Evolutionary conservation across 2,329 filamentous ascomycete genomes (phyloP).

Genomic region (Pyrenochaeta sp.): DNA sequence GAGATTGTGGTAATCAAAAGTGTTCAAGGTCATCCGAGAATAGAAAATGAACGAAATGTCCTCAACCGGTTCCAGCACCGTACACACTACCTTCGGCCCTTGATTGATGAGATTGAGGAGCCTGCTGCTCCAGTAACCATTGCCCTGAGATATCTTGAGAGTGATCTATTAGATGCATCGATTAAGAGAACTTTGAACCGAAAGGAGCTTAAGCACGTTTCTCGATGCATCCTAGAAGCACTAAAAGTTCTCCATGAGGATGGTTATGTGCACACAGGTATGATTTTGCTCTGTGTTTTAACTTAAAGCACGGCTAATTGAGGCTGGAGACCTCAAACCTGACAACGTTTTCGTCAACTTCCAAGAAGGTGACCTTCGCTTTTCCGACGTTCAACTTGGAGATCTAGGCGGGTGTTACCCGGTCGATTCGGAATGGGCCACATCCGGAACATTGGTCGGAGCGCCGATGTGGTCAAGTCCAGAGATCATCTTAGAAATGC

Average conservation of each 20-base stretch:
- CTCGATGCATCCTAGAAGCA: conserved; percentile 23
- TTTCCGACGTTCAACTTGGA: conserved; percentile 45
- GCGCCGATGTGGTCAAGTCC: conserved; percentile 50
- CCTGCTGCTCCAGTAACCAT: conserved; percentile 26
- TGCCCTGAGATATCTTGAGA: conserved; percentile 29
- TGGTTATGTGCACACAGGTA: conserved; percentile 32
- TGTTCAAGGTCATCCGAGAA: conserved; percentile 22
- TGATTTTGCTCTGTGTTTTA: neutral
- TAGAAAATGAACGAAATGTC: conserved; percentile 37
- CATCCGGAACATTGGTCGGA: conserved; percentile 40
- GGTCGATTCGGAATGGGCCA: conserved; percentile 26
- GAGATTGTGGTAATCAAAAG: conserved; percentile 33
- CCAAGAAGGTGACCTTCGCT: conserved; percentile 33
- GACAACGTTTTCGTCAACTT: conserved; percentile 50
- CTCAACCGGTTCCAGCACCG: conserved; percentile 33
- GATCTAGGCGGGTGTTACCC: conserved; percentile 41
- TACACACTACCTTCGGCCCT: conserved; percentile 28
- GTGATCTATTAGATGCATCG: conserved; percentile 22
- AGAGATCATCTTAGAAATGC: conserved; percentile 35
- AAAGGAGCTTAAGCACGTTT: conserved; percentile 28
- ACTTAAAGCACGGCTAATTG: neutral
- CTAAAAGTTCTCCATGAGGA: conserved; percentile 30
- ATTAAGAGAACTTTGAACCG: conserved; percentile 18
- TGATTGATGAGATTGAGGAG: conserved; percentile 38
- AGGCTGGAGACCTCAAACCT: conserved; percentile 42